Percentiles rank a stretch among this genome's conserved stretches.
phyloP scores from a whole-genome alignment of 192 early-diverging fungal genomes.

The Entomortierella beljakovae region DNA sequence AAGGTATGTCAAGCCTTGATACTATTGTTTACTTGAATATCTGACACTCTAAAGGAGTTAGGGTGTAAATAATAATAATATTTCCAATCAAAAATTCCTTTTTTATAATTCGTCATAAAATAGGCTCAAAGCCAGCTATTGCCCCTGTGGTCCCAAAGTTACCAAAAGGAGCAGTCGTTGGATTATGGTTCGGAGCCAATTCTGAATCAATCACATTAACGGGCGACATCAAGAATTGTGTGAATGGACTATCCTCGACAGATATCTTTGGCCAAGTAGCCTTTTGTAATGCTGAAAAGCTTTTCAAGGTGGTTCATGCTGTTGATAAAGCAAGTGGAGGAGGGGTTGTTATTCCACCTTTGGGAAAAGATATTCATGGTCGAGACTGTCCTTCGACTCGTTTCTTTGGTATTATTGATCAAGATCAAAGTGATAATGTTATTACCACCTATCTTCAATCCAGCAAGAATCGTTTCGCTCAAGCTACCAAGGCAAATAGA shows the following conservation, averaged over 20 bases:
- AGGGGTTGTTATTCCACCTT: slow-evolving; percentile 13
- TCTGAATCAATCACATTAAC: slow-evolving; percentile 25
- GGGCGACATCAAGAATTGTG: slow-evolving; percentile 17
- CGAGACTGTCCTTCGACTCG: slow-evolving; percentile 32
- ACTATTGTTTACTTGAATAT: too few species aligned
- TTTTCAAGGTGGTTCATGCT: slow-evolving; percentile 24
- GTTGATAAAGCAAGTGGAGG: slow-evolving; percentile 5
- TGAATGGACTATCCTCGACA: slow-evolving; percentile 31
- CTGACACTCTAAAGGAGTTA: too few species aligned
- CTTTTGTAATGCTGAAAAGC: slow-evolving; percentile 22
- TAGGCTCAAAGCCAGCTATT: slow-evolving; percentile 26
- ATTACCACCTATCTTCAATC: slow-evolving; percentile 36
- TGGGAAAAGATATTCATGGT: slow-evolving; percentile 29
- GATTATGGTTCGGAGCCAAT: slow-evolving; percentile 43
- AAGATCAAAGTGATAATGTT: slow-evolving; percentile 46
- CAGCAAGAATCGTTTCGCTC: slow-evolving; percentile 17
- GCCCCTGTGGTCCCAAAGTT: slow-evolving; percentile 27
- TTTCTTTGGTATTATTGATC: slow-evolving; percentile 38
- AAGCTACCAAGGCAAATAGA: slow-evolving; percentile 19
- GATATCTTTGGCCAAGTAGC: slow-evolving; percentile 42
- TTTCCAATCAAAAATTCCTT: background rate
- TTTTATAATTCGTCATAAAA: background rate
- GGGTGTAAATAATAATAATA: background rate
- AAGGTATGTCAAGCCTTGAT: slow-evolving; percentile 22
- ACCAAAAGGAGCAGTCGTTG: slow-evolving; percentile 21